Conservation (phyloP, 305 asterid species). For the Fraxinus xanthoxyloides region DNA sequence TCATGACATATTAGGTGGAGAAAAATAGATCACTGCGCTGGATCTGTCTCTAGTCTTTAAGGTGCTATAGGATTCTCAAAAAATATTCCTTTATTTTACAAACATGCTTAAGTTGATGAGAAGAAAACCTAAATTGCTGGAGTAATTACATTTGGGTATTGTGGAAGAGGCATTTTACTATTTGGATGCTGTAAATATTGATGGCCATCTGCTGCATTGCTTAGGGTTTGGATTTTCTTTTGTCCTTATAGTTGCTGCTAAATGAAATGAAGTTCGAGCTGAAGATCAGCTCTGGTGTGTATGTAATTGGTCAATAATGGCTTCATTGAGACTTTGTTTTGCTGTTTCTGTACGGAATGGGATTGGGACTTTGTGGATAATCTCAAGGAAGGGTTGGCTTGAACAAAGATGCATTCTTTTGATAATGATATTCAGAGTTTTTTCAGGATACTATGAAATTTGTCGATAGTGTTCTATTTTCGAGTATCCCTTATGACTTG, state of each 20-base stretch:
- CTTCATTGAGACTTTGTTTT: conserved; percentile 24
- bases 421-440: not conserved
- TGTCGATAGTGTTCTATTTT: not conserved
- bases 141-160: conserved; percentile 21
- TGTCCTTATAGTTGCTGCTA: not conserved
- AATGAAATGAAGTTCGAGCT: conserved; percentile 10
- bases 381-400: conserved; percentile 1
- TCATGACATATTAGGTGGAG: conserved; percentile 30
- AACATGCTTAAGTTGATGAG: conserved; percentile 20
- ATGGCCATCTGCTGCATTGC: conserved; percentile 30
- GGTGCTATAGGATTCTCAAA: conserved; percentile 23
- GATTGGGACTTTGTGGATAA: conserved; percentile 2
- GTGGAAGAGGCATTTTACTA: conserved; percentile 18
- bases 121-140: conserved; percentile 19
- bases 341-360: conserved; percentile 10
- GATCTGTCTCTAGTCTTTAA: conserved; percentile 24
- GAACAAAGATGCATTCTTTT: not conserved
- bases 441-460: not conserved
- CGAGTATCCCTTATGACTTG: not conserved
- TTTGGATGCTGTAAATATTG: conserved; percentile 20
- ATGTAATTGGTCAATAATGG: conserved; percentile 17
- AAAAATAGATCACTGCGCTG: conserved; percentile 21
- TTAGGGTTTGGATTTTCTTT: conserved; percentile 16
- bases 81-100: conserved; percentile 23
- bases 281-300: conserved; percentile 17